Conservation (phyloP, 768 basidiomycete species). For the Trametes punicea region DNA sequence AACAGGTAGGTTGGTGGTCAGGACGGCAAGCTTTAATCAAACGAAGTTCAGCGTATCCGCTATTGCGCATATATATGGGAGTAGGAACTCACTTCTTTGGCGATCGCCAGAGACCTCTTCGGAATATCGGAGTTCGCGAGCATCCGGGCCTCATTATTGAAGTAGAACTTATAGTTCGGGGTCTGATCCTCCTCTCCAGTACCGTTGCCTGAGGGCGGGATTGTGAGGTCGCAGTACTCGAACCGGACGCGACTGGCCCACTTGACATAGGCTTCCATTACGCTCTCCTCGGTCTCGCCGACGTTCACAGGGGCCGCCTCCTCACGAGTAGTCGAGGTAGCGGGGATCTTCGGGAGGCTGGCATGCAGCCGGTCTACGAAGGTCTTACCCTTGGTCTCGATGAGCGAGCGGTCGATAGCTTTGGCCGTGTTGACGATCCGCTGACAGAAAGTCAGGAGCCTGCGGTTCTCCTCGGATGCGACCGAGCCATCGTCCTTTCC, state of each 20-base stretch:
- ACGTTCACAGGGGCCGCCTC: constrained; percentile 42
- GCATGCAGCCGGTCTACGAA: constrained; percentile 79
- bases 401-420: constrained; percentile 84
- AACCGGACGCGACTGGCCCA: constrained; percentile 85
- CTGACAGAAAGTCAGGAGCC: constrained; percentile 77
- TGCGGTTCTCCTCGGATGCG: constrained; percentile 70
- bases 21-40: constrained; percentile 74
- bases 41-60: neutral
- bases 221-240: constrained; percentile 86
- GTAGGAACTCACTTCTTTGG: constrained; percentile 68
- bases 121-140: constrained; percentile 83
- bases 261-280: constrained; percentile 67
- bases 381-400: constrained; percentile 84
- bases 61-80: constrained; percentile 5
- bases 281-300: constrained; percentile 62
- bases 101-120: constrained; percentile 89
- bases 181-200: constrained; percentile 44
- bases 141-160: constrained; percentile 80
- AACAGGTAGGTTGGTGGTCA: constrained; percentile 92
- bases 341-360: constrained; percentile 69
- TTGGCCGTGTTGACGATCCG: constrained; percentile 80
- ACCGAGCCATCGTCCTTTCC: constrained; percentile 48
- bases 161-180: constrained; percentile 81
- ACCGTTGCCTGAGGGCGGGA: constrained; percentile 33
- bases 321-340: constrained; percentile 5